Evolutionary conservation across 352 stramenopile genomes (phyloP).

Genomic region (Pythium chondricola): DNA sequence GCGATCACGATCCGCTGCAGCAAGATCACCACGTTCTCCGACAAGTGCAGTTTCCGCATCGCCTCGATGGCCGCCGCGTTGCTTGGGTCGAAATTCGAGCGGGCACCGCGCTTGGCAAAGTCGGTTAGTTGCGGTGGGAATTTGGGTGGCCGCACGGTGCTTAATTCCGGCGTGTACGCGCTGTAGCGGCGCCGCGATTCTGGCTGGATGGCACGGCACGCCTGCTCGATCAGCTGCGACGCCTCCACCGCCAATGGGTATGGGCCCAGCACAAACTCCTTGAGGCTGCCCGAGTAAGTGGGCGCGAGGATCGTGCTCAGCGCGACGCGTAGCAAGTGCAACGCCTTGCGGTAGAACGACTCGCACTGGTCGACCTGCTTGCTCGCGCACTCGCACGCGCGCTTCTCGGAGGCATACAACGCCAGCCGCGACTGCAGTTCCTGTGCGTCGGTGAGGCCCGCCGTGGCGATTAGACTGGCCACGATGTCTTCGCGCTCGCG

Average conservation of each 20-base stretch:
- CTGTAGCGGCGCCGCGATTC: conserved; percentile 70
- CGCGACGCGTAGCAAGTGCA: conserved; percentile 63
- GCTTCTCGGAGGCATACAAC: conserved; percentile 72
- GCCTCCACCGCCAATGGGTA: conserved; percentile 77
- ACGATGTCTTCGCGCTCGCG: conserved; percentile 70
- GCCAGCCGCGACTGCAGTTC: conserved; percentile 68
- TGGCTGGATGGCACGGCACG: conserved; percentile 65
- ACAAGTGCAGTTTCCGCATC: conserved; percentile 67
- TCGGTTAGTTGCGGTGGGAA: conserved; percentile 43
- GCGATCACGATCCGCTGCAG: conserved; percentile 76
- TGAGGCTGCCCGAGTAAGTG: conserved; percentile 61
- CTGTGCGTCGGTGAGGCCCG: conserved; percentile 56
- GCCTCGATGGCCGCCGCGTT: conserved; percentile 57
- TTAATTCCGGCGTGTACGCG: conserved; percentile 45
- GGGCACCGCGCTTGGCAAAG: conserved; percentile 33
- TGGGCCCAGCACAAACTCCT: conserved; percentile 65
- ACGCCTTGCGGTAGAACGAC: conserved; percentile 65
- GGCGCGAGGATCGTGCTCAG: conserved; percentile 66
- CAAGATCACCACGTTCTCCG: conserved; percentile 79
- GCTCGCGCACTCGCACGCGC: conserved; percentile 61
- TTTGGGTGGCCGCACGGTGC: conserved; percentile 35
- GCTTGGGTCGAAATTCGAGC: conserved; percentile 27
- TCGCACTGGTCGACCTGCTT: conserved; percentile 74
- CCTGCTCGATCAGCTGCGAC: conserved; percentile 62
- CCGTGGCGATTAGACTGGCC: conserved; percentile 48